Conservation (phyloP, 192 early-diverging fungal species). For the Coemansia sp. region DNA sequence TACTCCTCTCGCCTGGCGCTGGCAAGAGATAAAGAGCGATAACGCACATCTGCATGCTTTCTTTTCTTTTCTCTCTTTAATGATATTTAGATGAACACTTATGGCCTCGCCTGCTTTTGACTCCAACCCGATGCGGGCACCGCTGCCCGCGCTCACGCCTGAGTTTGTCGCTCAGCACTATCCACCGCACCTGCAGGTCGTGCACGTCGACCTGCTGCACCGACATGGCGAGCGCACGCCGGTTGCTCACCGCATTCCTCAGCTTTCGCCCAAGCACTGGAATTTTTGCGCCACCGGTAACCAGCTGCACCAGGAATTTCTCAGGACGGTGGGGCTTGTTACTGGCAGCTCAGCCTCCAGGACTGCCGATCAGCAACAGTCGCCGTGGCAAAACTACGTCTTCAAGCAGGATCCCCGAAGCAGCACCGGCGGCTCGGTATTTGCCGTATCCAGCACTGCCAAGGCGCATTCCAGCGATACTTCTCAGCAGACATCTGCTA, state of each 20-base stretch:
- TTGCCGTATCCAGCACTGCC: constrained; percentile 15
- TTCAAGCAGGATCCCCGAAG: constrained; percentile 20
- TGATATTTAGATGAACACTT: too few species aligned
- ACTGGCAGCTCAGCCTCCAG: not conserved
- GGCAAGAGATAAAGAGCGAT: too few species aligned
- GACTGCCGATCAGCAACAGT: not conserved
- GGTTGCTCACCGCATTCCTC: constrained; percentile 11
- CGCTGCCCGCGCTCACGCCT: constrained; percentile 36
- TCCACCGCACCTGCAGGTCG: constrained; percentile 39
- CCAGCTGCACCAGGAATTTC: constrained; percentile 34
- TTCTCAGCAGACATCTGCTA: constrained; percentile 20
- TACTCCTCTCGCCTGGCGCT: too few species aligned
- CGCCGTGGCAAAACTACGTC: constrained; percentile 15
- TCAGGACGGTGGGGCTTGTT: constrained; percentile 17
- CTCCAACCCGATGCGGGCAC: constrained; percentile 15
- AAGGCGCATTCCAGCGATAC: constrained; percentile 11
- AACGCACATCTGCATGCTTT: not conserved
- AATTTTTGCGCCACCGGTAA: constrained; percentile 42
- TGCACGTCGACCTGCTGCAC: constrained; percentile 54
- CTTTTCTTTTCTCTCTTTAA: constrained; percentile 1
- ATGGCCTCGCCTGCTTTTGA: not conserved
- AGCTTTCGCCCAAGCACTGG: constrained; percentile 34
- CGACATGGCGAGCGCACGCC: constrained; percentile 55
- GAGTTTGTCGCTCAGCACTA: constrained; percentile 51
- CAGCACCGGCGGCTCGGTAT: constrained; percentile 10